Conservation (phyloP, 176 grass and related monocot genomes). For the Rhipidocladum racemiflorum region DNA sequence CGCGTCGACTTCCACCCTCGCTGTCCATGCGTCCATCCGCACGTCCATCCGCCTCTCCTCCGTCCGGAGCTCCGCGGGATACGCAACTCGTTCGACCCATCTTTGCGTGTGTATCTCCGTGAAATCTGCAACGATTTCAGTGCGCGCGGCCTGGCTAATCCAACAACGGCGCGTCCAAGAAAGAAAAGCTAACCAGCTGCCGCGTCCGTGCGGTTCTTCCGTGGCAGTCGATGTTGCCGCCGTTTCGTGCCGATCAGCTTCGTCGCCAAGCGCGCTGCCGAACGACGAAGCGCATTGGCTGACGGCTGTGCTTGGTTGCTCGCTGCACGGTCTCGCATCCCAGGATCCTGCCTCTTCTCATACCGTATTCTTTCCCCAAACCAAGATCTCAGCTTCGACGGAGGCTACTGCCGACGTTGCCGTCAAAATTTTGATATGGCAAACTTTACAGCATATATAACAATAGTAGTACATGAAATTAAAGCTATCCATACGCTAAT, state of each 20-base stretch:
- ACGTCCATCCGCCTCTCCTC: neutral
- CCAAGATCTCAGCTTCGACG: too few species aligned
- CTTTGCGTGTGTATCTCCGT: constrained; percentile 31
- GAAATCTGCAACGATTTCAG: constrained; percentile 36
- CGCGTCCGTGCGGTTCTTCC: neutral
- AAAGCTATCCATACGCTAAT: too few species aligned
- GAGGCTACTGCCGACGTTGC: too few species aligned
- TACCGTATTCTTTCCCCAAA: too few species aligned
- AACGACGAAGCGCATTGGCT: too few species aligned
- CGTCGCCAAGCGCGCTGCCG: neutral
- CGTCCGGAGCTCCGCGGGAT: neutral
- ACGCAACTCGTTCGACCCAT: constrained; percentile 19
- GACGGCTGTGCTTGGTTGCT: too few species aligned
- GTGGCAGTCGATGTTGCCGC: neutral
- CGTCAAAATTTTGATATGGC: too few species aligned
- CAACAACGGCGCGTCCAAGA: neutral
- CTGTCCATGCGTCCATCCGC: constrained; percentile 8
- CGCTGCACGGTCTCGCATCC: too few species aligned
- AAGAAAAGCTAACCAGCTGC: neutral
- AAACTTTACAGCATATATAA: too few species aligned
- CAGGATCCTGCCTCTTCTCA: too few species aligned
- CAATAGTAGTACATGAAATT: too few species aligned
- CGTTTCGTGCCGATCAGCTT: neutral
- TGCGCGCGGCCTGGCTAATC: neutral
- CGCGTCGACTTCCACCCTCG: neutral